Evolutionary conservation across 495 filamentous ascomycete genomes (phyloP).

Genomic region (Penicillium manginii): DNA sequence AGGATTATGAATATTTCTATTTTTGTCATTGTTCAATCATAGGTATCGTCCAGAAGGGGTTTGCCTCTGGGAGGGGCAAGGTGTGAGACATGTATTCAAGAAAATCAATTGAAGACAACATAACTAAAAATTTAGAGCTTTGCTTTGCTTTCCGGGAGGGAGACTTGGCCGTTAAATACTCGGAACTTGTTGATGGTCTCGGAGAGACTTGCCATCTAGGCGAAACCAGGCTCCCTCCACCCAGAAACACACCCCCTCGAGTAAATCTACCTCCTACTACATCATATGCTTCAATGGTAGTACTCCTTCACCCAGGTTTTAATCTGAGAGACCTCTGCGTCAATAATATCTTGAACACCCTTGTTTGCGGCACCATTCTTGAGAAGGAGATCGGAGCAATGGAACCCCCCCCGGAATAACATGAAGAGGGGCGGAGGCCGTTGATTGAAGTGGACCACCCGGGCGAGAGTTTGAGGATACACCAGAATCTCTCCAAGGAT

Average conservation of each 20-base stretch:
- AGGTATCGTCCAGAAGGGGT: too few relatives aligned
- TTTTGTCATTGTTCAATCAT: too few relatives aligned
- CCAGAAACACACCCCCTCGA: background rate
- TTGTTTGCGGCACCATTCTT: conserved; percentile 47
- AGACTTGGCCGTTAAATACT: background rate
- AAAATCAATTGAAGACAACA: too few relatives aligned
- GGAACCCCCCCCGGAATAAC: conserved; percentile 59
- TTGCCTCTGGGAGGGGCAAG: too few relatives aligned
- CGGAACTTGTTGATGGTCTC: conserved; percentile 2
- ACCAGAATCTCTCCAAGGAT: conserved; percentile 60
- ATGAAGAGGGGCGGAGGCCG: conserved; percentile 48
- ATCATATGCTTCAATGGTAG: conserved; percentile 22
- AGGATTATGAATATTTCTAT: too few relatives aligned
- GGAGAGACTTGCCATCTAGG: background rate
- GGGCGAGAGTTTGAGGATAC: conserved; percentile 57
- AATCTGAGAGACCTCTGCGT: conserved; percentile 48
- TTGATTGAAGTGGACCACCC: conserved; percentile 53
- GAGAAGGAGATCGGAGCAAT: conserved; percentile 54
- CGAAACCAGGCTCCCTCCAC: background rate
- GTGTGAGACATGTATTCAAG: too few relatives aligned
- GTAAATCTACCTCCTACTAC: background rate
- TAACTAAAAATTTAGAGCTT: too few relatives aligned
- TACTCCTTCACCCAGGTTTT: conserved; percentile 55
- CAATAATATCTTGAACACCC: conserved; percentile 40
- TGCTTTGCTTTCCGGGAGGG: background rate